Evolutionary conservation across 2,329 filamentous ascomycete genomes (phyloP).

Genomic region (Stemphylium beticola): DNA sequence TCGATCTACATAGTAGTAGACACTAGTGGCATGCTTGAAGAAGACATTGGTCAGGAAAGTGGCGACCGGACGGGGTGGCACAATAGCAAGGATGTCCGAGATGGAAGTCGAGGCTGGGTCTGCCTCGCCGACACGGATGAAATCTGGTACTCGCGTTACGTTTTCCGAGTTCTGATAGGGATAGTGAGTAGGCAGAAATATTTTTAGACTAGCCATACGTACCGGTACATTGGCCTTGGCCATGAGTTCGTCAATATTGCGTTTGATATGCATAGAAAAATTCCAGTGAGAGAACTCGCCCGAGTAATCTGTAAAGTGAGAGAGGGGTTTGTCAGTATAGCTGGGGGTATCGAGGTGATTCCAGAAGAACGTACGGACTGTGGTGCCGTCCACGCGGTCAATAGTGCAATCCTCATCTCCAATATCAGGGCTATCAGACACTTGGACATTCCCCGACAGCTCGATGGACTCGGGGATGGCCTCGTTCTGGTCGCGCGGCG

Average conservation of each 20-base stretch:
- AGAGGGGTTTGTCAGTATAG: not conserved
- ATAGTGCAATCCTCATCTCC: constrained; percentile 15
- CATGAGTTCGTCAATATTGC: constrained; percentile 18
- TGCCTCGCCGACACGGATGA: constrained; percentile 16
- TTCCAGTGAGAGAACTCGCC: constrained; percentile 26
- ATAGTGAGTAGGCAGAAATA: not conserved
- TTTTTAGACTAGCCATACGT: not conserved
- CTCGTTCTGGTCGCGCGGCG: not conserved
- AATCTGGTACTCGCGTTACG: constrained; percentile 10
- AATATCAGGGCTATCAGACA: constrained; percentile 12
- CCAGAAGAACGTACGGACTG: constrained; percentile 12
- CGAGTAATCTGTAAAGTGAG: constrained; percentile 16
- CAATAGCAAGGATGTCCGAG: constrained; percentile 7
- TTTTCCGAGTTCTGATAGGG: constrained; percentile 1
- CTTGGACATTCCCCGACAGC: not conserved
- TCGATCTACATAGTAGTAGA: constrained; percentile 54
- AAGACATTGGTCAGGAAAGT: constrained; percentile 53
- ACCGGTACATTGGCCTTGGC: constrained; percentile 12
- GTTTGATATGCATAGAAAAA: constrained; percentile 22
- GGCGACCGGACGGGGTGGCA: constrained; percentile 29
- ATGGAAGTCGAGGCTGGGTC: constrained; percentile 14
- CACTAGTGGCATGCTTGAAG: constrained; percentile 53
- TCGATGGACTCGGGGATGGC: not conserved
- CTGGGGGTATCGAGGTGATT: not conserved
- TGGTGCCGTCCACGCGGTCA: constrained; percentile 14